Evolutionary conservation across 805 yeast genomes (phyloP).

Genomic region (Wickerhamiella sergipiensis): DNA sequence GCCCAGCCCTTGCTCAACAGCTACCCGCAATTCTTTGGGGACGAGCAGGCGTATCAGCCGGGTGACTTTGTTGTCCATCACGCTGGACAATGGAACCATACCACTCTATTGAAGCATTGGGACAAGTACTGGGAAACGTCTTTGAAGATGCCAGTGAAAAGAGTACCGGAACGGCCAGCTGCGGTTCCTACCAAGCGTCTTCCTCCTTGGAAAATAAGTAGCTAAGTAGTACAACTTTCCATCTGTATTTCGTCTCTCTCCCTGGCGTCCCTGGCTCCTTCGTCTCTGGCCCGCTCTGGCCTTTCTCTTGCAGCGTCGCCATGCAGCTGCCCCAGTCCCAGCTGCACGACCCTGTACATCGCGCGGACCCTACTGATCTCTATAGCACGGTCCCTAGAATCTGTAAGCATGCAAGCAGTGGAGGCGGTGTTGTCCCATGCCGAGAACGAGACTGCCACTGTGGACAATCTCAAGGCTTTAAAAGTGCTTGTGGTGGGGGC

Average conservation of each 20-base stretch:
- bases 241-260: too few relatives aligned
- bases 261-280: too few relatives aligned
- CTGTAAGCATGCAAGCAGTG: neutral
- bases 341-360: too few relatives aligned
- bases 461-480: constrained; percentile 24
- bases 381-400: neutral
- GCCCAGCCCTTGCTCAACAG: constrained; percentile 23
- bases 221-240: too few relatives aligned
- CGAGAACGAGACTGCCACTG: constrained; percentile 17
- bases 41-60: constrained; percentile 5
- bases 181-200: too few relatives aligned
- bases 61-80: constrained; percentile 22
- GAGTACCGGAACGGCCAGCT: too few relatives aligned
- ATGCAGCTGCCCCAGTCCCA: too few relatives aligned
- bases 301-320: too few relatives aligned
- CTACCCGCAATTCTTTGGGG: constrained; percentile 10
- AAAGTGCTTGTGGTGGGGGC: constrained; percentile 42
- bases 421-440: neutral
- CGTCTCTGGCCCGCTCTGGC: too few relatives aligned
- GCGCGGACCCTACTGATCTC: neutral
- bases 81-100: constrained; percentile 16
- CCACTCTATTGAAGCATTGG: neutral
- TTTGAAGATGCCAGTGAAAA: too few relatives aligned
- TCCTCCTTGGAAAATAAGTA: too few relatives aligned
- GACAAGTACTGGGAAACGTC: neutral